Percentiles rank a stretch among this genome's conserved stretches.
These are phyloP conservation scores for Pichia nakasei DNA, from an alignment of 805 yeast genomes.

Conservation along the genomic window DNA sequence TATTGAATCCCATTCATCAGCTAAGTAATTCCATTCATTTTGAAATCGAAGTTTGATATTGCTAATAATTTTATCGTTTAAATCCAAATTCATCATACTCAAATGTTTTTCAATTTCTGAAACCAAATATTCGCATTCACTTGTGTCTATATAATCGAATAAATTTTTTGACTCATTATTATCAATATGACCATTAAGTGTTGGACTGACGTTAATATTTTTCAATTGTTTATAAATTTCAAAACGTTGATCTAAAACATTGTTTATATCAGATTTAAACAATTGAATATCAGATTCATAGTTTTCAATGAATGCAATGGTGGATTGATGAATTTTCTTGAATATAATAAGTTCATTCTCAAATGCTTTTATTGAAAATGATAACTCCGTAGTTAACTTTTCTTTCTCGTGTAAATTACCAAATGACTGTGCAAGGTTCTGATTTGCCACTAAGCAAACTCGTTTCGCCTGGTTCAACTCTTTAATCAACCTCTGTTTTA, in stretches of 20 bases:
- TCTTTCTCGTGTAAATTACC: neutral
- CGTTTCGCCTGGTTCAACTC: neutral
- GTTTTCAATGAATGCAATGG: neutral
- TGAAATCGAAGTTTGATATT: slow-evolving; percentile 20
- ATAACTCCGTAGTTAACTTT: neutral
- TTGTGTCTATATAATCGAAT: neutral
- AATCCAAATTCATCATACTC: slow-evolving; percentile 1
- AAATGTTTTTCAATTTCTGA: neutral
- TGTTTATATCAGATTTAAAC: neutral
- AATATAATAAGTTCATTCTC: neutral
- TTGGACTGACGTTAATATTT: slow-evolving; percentile 21
- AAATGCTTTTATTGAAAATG: neutral
- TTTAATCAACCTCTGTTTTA: neutral
- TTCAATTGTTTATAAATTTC: neutral
- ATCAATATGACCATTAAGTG: slow-evolving; percentile 16
- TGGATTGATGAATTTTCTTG: neutral
- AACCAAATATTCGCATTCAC: neutral
- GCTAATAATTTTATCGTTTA: slow-evolving; percentile 21
- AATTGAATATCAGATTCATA: neutral
- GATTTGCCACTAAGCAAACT: neutral
- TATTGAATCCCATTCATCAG: slow-evolving; percentile 15
- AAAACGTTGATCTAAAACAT: neutral
- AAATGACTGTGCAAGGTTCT: neutral
- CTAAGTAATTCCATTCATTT: slow-evolving; percentile 20
- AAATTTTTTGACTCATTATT: neutral